Evolutionary conservation across 176 grass and related monocot genomes (phyloP).

Genomic region (Aegilops longissima): DNA sequence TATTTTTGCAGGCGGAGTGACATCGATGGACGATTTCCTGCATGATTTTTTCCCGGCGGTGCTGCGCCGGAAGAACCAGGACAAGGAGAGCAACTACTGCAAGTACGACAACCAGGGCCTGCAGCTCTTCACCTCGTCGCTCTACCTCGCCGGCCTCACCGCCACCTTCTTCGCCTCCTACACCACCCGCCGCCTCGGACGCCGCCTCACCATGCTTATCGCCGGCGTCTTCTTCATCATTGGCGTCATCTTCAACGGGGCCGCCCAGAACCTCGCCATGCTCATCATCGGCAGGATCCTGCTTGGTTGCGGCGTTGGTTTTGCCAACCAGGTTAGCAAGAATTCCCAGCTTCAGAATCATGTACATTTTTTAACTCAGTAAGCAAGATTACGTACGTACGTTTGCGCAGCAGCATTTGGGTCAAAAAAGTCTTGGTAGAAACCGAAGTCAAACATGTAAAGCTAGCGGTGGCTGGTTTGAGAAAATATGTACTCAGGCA

Average conservation of each 20-base stretch:
- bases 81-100: slow-evolving; percentile 96
- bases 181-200: slow-evolving; percentile 76
- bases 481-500: neutral
- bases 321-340: slow-evolving; percentile 71
- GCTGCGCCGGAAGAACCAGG: slow-evolving; percentile 57
- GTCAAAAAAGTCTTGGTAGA: slow-evolving; percentile 10
- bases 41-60: slow-evolving; percentile 77
- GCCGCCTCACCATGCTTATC: slow-evolving; percentile 89
- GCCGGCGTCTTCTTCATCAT: slow-evolving; percentile 75
- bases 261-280: slow-evolving; percentile 76
- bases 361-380: neutral
- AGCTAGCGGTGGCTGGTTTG: slow-evolving; percentile 8
- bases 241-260: slow-evolving; percentile 78
- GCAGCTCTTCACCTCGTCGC: slow-evolving; percentile 87
- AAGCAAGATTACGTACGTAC: neutral
- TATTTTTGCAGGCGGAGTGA: neutral
- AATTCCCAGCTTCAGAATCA: neutral
- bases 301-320: slow-evolving; percentile 87
- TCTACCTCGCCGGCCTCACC: slow-evolving; percentile 86
- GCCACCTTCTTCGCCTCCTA: slow-evolving; percentile 92
- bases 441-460: slow-evolving; percentile 29
- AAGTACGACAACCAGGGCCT: slow-evolving; percentile 90
- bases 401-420: neutral
- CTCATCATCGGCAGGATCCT: slow-evolving; percentile 83
- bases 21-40: slow-evolving; percentile 13